phyloP scores from a whole-genome alignment of 2,329 filamentous ascomycete genomes.

The Cercospora canescens region DNA sequence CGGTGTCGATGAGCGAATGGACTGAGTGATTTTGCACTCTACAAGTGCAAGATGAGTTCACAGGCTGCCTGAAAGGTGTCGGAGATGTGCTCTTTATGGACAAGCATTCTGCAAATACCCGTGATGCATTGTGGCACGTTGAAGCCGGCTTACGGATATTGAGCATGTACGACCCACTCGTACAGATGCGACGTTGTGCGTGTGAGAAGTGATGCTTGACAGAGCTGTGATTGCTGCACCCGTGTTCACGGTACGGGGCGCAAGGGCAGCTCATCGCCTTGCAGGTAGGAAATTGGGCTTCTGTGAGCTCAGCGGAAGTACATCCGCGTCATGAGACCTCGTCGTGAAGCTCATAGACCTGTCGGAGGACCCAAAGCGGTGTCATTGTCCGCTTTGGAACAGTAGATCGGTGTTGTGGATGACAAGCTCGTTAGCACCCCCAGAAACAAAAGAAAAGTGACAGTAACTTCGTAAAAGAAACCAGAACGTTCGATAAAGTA shows the following conservation, averaged over 20 bases:
- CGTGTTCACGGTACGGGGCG: not conserved
- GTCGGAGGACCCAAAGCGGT: not conserved
- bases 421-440: not conserved
- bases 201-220: too few relatives aligned
- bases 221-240: not conserved
- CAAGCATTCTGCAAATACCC: not conserved
- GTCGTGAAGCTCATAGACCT: not conserved
- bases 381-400: too few relatives aligned
- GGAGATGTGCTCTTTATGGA: too few relatives aligned
- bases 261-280: not conserved
- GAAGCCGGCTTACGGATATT: conserved; percentile 1
- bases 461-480: conserved; percentile 5
- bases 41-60: not conserved
- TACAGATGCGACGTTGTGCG: not conserved
- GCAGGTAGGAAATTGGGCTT: not conserved
- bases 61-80: too few relatives aligned
- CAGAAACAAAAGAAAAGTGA: not conserved
- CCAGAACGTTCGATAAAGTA: conserved; percentile 11
- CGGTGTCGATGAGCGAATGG: not conserved
- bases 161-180: not conserved
- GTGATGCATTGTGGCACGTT: conserved; percentile 19
- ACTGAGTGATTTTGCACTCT: not conserved
- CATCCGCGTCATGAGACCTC: not conserved
- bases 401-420: not conserved
- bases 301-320: not conserved